A percentile compares a stretch with the other conserved stretches of the same genome.
Evolutionary conservation across 2,329 filamentous ascomycete genomes (phyloP).

Genomic region (Colletotrichum orchidophilum): DNA sequence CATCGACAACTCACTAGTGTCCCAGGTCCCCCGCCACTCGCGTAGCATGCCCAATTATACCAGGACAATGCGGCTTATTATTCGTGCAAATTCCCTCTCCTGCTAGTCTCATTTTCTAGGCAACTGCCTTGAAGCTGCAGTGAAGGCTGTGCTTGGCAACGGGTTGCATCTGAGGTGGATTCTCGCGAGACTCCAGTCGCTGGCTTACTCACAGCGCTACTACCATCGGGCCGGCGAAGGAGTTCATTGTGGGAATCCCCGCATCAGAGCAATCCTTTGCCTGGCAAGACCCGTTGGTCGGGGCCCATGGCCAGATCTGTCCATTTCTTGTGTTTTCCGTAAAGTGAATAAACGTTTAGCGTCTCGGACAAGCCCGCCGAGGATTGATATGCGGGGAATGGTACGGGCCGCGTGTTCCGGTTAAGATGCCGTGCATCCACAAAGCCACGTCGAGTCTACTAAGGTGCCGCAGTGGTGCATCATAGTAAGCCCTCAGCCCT

Average conservation of each 20-base stretch:
- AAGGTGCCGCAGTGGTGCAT: not conserved
- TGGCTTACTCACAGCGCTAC: not conserved
- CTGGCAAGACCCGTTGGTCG: not conserved
- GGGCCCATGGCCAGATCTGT: not conserved
- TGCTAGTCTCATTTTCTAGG: not conserved
- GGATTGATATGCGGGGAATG: not conserved
- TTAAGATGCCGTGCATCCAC: not conserved
- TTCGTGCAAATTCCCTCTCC: not conserved
- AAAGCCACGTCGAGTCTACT: not conserved
- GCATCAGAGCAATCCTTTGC: not conserved
- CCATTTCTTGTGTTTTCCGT: not conserved
- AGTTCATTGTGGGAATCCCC: not conserved
- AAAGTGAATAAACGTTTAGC: not conserved
- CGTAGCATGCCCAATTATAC: not conserved
- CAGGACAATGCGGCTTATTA: not conserved
- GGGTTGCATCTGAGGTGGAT: not conserved
- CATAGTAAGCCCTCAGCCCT: not conserved
- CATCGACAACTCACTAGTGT: not conserved
- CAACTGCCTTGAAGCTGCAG: not conserved
- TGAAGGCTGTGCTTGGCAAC: not conserved
- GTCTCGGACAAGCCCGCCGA: not conserved
- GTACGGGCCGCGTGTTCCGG: not conserved
- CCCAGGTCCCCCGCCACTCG: not conserved
- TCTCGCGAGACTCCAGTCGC: not conserved
- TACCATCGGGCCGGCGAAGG: not conserved